phyloP scores from a whole-genome alignment of 1,139 yeast species.

The Schizosaccharomyces versatilis region DNA sequence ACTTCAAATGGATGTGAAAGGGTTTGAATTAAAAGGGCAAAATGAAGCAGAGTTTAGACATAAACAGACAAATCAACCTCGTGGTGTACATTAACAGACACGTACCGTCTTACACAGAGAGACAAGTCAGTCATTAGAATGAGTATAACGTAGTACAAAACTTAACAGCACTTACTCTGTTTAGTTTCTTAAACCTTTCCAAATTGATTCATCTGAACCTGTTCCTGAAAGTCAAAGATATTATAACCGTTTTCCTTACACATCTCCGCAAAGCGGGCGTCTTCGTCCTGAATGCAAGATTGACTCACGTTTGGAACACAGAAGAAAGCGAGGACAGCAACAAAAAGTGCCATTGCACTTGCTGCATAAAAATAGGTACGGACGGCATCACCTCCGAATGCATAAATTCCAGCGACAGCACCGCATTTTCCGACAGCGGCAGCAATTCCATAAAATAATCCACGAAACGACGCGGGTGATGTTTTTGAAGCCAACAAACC shows the following conservation, averaged over 20 bases:
- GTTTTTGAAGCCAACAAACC: constrained; percentile 77
- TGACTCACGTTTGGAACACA: constrained; percentile 66
- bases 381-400: constrained; percentile 52
- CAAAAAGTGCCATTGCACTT: constrained; percentile 48
- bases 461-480: constrained; percentile 68
- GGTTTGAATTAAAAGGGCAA: not conserved
- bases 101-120: not conserved
- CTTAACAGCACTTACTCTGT: too few relatives aligned
- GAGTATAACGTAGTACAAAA: too few relatives aligned
- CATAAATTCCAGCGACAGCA: constrained; percentile 75
- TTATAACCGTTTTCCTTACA: constrained; percentile 23
- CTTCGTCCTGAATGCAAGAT: constrained; percentile 61
- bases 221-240: not conserved
- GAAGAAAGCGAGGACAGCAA: constrained; percentile 48
- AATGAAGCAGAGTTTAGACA: not conserved
- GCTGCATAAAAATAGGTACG: constrained; percentile 51
- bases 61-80: not conserved
- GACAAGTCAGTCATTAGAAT: not conserved
- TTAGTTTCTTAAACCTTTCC: too few relatives aligned
- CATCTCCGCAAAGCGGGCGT: constrained; percentile 42
- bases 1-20: too few relatives aligned
- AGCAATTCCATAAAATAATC: constrained; percentile 74
- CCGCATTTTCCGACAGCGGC: constrained; percentile 85
- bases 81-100: not conserved
- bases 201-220: not conserved